phyloP scores from a whole-genome alignment of 495 filamentous ascomycete species.

The Tricharina praecox region DNA sequence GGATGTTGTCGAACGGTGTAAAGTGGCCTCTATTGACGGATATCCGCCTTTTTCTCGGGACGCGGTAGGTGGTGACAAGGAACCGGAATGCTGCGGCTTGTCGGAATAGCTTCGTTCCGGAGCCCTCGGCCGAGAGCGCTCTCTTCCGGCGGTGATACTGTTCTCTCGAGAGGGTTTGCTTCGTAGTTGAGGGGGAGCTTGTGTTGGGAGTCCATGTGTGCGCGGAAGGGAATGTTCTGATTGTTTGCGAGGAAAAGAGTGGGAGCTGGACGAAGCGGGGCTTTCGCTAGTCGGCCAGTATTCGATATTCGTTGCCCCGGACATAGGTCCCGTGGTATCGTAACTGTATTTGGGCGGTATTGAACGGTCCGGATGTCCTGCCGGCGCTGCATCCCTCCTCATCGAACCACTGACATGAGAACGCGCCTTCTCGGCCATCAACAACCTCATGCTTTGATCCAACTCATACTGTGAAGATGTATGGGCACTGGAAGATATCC shows the following conservation, averaged over 20 bases:
- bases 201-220: too few species aligned
- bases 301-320: neutral
- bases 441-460: neutral
- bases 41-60: too few species aligned
- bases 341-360: neutral
- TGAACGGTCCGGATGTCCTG: neutral
- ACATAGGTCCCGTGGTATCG: neutral
- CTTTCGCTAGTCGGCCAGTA: neutral
- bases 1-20: too few species aligned
- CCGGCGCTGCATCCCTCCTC: neutral
- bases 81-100: too few species aligned
- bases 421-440: neutral
- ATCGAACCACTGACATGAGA: neutral
- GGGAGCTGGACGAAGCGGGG: neutral
- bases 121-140: too few species aligned
- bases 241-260: neutral
- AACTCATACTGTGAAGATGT: neutral
- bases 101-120: too few species aligned
- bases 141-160: too few species aligned
- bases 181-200: too few species aligned
- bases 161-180: too few species aligned
- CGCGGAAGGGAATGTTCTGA: too few species aligned
- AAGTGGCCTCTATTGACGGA: too few species aligned
- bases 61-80: too few species aligned
- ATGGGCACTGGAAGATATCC: conserved; percentile 3